Percentiles rank a stretch among this genome's conserved stretches.
Evolutionary conservation across 306 rosid species (phyloP).

Genomic region (Lathyrus aphaca): DNA sequence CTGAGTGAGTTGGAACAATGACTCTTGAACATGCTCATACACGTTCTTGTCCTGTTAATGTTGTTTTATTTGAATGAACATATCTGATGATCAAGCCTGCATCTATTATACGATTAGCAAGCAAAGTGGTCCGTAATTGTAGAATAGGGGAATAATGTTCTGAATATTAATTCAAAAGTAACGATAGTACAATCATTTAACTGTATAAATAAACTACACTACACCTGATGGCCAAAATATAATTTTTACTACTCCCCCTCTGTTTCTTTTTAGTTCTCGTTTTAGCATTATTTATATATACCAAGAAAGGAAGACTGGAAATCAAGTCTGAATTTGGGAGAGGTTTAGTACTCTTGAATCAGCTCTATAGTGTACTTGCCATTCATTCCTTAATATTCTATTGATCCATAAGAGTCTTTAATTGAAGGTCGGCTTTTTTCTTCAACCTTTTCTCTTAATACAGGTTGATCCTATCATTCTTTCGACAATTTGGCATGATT

Average conservation of each 20-base stretch:
- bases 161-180: background rate
- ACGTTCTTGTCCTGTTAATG: too few relatives aligned
- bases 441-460: background rate
- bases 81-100: too few relatives aligned
- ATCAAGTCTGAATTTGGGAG: background rate
- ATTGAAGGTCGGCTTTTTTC: background rate
- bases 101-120: too few relatives aligned
- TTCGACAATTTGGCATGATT: slow-evolving; percentile 6
- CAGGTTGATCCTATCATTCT: background rate
- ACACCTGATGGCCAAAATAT: background rate
- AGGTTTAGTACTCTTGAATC: background rate
- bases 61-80: too few relatives aligned
- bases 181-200: background rate
- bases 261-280: too few relatives aligned
- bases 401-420: background rate
- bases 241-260: background rate
- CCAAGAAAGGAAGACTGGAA: background rate
- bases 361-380: background rate
- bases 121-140: background rate
- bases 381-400: slow-evolving; percentile 2
- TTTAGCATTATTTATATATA: background rate
- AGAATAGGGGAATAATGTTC: background rate
- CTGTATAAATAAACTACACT: background rate
- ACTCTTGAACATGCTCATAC: too few relatives aligned
- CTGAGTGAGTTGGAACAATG: too few relatives aligned